These are phyloP conservation scores for Ramaria sp. DNA, from an alignment of 768 basidiomycete genomes.

Conservation along the genomic window DNA sequence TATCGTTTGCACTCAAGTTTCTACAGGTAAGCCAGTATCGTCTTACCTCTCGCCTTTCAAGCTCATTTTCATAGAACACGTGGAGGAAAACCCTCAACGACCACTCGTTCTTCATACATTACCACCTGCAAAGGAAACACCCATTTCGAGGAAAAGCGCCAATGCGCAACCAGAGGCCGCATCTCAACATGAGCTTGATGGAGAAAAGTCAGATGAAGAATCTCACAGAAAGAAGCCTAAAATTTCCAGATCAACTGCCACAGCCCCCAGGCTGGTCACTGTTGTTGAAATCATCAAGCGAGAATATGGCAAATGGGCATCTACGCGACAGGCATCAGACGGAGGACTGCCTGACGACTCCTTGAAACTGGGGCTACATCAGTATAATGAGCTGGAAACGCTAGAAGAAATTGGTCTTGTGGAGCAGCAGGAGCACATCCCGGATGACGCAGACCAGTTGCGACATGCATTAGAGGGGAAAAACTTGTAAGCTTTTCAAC, in stretches of 20 bases:
- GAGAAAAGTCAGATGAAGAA: neutral
- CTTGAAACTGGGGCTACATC: constrained; percentile 51
- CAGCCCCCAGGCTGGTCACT: constrained; percentile 55
- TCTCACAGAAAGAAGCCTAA: constrained; percentile 4
- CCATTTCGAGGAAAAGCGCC: constrained; percentile 4
- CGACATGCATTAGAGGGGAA: constrained; percentile 40
- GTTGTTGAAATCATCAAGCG: constrained; percentile 81
- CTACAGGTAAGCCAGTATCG: constrained; percentile 30
- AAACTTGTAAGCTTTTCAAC: constrained; percentile 38
- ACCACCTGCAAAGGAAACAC: constrained; percentile 21
- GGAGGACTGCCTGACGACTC: constrained; percentile 6
- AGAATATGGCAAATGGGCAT: constrained; percentile 39
- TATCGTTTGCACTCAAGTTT: constrained; percentile 41
- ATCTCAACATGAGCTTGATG: neutral
- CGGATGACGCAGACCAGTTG: constrained; percentile 23
- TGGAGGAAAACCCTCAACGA: constrained; percentile 35
- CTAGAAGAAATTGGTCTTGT: constrained; percentile 32
- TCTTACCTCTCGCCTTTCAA: neutral
- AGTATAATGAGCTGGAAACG: constrained; percentile 62
- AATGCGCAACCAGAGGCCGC: constrained; percentile 4
- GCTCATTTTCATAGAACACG: neutral
- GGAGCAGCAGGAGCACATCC: constrained; percentile 8
- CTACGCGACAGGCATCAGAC: constrained; percentile 1
- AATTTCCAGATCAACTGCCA: constrained; percentile 17
- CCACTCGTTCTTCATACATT: constrained; percentile 52